phyloP scores from a whole-genome alignment of 768 basidiomycete species.

The Lactarius sanguifluus region DNA sequence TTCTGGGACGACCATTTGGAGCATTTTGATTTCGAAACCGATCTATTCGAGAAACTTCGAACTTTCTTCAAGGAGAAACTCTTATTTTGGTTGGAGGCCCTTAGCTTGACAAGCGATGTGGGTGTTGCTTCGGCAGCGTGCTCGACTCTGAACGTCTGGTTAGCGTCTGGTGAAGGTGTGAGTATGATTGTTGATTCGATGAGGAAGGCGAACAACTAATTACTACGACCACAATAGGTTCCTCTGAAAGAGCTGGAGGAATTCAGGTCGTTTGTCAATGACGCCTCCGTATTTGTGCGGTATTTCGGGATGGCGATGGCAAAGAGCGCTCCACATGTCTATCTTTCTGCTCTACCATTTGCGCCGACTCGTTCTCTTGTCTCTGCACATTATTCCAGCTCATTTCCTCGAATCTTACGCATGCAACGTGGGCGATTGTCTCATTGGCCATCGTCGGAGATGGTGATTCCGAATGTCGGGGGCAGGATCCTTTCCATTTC shows the following conservation, averaged over 20 bases:
- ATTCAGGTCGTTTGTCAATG: neutral
- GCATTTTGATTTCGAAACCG: neutral
- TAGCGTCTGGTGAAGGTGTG: neutral
- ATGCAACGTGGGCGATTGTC: neutral
- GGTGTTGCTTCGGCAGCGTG: neutral
- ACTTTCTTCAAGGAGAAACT: neutral
- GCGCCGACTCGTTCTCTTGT: too few relatives aligned
- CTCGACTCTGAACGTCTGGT: neutral
- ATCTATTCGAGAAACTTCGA: neutral
- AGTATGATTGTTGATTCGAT: neutral
- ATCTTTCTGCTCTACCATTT: constrained; percentile 5
- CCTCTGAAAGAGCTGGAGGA: neutral
- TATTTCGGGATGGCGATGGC: neutral
- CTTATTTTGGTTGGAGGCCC: neutral
- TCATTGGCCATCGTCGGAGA: neutral
- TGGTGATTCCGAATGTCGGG: neutral
- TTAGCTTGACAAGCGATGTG: neutral
- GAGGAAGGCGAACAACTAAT: neutral
- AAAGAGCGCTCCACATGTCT: neutral
- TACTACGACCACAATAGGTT: neutral
- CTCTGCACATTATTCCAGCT: neutral
- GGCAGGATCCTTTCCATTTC: neutral
- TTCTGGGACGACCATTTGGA: neutral
- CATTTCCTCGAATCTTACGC: neutral
- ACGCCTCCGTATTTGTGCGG: neutral